Base-by-base conservation (phyloP, 345 rosid genomes). In the Citrus trifoliata region DNA sequence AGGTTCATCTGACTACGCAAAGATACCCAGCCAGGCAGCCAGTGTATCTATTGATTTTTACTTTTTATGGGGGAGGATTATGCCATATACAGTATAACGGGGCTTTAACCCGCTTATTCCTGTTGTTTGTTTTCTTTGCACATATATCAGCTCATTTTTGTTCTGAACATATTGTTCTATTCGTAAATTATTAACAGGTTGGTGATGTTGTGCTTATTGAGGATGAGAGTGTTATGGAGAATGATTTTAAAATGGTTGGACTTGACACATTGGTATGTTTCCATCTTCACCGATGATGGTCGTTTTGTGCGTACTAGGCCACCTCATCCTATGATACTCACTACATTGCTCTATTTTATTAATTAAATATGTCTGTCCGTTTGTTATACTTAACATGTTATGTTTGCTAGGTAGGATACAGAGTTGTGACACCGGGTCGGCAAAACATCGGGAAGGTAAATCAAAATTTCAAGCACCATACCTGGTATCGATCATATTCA, bases 171-270 rank as follows among this genome's bases (percentile, higher is more conserved):
- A 19, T 74, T 55, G 24, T 64, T 56, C 33, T 46, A 62, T 78
- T 59, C 27, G 37, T 35, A 58, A 28, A 40, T 68, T 25, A 80
- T 72, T 72, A 12, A 61, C 85, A 93, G 98, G 93, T 95, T 48
- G 99, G 97, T 81, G 97, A 92, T 86, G 94, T 95, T 48, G 88
- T 93, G 75, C 96, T 95, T 74, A 93, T 95, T 46, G 80, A 89
- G 82, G 85, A 90, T 76, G 96, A 92, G 77, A 79, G 73, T 72
- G 93, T 89, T 24, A 61, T 85, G 82, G 97, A 91, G 63, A 86
- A 71, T 83, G 93, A 87, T 37, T 80, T 90, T 76, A 91, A 83
- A 75, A 93, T 90, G 94, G 73, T 84, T 82, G 86, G 93, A 83
- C 97, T 93, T 80, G 97, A 93, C 61, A 91, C 96, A 37, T 79